A percentile compares a stretch with the other conserved stretches of the same genome.
Conservation (phyloP, 2,329 filamentous ascomycete genomes). For the Coniochaeta sp. region DNA sequence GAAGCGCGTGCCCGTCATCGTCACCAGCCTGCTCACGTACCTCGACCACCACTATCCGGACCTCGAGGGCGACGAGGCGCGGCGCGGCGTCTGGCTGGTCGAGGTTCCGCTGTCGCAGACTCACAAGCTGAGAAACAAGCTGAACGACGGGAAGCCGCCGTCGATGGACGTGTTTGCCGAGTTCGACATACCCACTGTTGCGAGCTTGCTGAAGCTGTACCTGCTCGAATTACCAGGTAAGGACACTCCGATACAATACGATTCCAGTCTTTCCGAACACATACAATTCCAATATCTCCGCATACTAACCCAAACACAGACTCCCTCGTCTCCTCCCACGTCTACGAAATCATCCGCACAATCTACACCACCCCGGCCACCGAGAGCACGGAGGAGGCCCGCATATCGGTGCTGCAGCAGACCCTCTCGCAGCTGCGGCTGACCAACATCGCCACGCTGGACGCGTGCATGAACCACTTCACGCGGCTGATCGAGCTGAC, state of each 20-base stretch:
- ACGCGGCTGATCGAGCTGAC: constrained; percentile 94
- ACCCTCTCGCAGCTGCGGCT: constrained; percentile 91
- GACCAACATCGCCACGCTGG: constrained; percentile 96
- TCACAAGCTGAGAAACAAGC: constrained; percentile 71
- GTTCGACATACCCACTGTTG: constrained; percentile 91
- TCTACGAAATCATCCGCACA: constrained; percentile 97
- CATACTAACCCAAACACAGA: constrained; percentile 46
- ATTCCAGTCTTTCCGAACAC: not conserved
- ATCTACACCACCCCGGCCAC: constrained; percentile 81
- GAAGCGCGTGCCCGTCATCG: constrained; percentile 87
- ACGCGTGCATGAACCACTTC: constrained; percentile 97
- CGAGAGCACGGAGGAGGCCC: constrained; percentile 68
- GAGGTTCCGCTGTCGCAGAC: constrained; percentile 82
- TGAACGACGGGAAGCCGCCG: constrained; percentile 84
- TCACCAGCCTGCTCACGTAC: constrained; percentile 90
- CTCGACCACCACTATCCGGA: constrained; percentile 96
- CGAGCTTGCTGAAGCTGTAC: constrained; percentile 88
- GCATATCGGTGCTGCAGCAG: constrained; percentile 87
- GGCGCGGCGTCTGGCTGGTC: constrained; percentile 87
- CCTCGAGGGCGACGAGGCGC: constrained; percentile 89
- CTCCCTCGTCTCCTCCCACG: constrained; percentile 94
- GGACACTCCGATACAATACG: constrained; percentile 21
- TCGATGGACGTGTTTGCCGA: constrained; percentile 70
- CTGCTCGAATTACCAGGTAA: constrained; percentile 87
- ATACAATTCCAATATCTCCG: no score